Base-by-base conservation (phyloP, 495 filamentous ascomycete species). In the Neurospora sublineolata region DNA sequence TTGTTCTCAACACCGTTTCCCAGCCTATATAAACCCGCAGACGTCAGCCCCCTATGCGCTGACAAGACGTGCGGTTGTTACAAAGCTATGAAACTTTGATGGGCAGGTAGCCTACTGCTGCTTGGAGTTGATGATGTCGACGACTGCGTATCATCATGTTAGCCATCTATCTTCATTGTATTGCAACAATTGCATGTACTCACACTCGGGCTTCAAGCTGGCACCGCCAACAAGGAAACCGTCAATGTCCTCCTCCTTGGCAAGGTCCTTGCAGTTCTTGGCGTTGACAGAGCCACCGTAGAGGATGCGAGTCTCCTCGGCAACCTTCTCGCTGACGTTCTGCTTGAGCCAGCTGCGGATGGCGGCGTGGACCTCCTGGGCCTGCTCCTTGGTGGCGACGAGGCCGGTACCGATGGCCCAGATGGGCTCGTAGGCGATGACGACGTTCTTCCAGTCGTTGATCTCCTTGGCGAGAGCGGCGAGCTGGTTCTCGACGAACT, bases 401-500 rank as follows among this genome's bases (percentile, higher is more conserved):
- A 97, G 97, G 78, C 95, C 95, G 73, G 95, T 98, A 73, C 96
- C 95, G 78, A 98, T 98, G 76, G 94, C 96, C 94, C 95, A 99
- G 85, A 99, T 94, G 76, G 95, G 95, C 87, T 99, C 96, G 81
- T 99, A 99, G 76, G 95, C 96, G 77, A 99, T 88, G 81, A 98
- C 94, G 76, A 99, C 89, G 84, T 95, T 96, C 70, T 82, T 85
- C 95, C 95, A 99, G 82, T 97, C 90, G 86, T 85, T 77, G 77
- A 92, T 84, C 79, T 92, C 86, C 70, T 86, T 84, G 76, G 83
- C 84, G 72, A 92, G 87, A 73, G 91, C 91, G 52, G 85, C 83
- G 73, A 95, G 86, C 80, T 95, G 92, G 39, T 81, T 80, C 77
- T 93, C 94, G 72, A 97, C 92, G 71, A 97, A 92, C n/a, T 93